Evolutionary conservation across 2,329 filamentous ascomycete genomes (phyloP).

Genomic region (Colletotrichum siamense): DNA sequence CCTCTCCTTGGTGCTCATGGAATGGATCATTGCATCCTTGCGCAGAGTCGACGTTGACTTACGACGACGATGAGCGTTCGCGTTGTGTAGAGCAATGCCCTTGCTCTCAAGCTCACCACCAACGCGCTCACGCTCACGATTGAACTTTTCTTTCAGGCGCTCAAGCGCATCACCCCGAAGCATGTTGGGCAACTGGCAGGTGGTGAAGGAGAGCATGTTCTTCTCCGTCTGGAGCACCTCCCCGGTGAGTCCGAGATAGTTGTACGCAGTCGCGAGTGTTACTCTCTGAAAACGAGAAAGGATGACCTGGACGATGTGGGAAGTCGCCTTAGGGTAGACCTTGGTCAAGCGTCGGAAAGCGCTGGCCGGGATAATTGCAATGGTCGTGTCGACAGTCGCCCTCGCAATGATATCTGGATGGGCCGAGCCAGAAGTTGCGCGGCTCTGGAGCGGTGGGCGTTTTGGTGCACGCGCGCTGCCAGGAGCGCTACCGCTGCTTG

Average conservation of each 20-base stretch:
- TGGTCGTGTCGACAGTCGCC: constrained; percentile 94
- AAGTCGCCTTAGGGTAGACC: constrained; percentile 93
- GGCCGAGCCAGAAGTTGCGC: constrained; percentile 71
- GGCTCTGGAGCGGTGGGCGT: constrained; percentile 47
- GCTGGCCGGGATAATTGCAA: constrained; percentile 96
- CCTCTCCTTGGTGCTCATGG: constrained; percentile 55
- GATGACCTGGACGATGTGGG: constrained; percentile 98
- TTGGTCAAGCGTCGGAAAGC: constrained; percentile 92
- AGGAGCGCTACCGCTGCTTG: neutral
- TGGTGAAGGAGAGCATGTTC: constrained; percentile 91
- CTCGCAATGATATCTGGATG: constrained; percentile 98
- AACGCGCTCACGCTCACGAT: constrained; percentile 80
- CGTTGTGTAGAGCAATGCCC: constrained; percentile 94
- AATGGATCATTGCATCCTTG: constrained; percentile 80
- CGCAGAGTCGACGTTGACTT: constrained; percentile 77
- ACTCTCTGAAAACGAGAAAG: constrained; percentile 92
- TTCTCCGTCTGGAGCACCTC: constrained; percentile 94
- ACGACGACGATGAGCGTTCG: constrained; percentile 66
- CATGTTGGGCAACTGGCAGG: constrained; percentile 89
- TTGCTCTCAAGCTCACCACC: constrained; percentile 84
- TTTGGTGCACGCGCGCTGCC: constrained; percentile 20
- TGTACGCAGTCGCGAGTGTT: constrained; percentile 91
- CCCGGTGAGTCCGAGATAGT: constrained; percentile 88
- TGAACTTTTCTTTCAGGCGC: constrained; percentile 92
- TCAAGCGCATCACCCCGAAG: constrained; percentile 83